Base-by-base conservation (phyloP, 257 asterid species). In the Solanum neorickii region DNA sequence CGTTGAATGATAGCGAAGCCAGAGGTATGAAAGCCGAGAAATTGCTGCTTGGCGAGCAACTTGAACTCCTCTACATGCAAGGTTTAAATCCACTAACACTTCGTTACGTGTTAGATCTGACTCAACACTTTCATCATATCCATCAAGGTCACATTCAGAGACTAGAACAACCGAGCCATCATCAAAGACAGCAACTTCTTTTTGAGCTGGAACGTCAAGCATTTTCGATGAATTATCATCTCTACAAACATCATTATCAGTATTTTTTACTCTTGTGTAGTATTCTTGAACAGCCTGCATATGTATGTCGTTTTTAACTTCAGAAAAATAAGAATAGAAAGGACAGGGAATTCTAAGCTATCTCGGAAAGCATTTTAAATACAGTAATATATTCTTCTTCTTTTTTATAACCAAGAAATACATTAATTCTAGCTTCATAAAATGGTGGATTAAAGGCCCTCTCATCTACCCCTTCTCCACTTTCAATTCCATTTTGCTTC, bases 101-200 rank as follows among this genome's bases (percentile, higher is more conserved):
- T 84, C 90, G 82, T 86, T 87, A 29, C 89, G 89, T 14, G 47
- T 82, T 82, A 39, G n/a, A 29, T 83, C 86, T 21, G 87, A 87
- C 66, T 88, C 94, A 1, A 27, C 85, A 76, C 83, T 89, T 89
- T 95, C 98, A 39, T 92, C 94, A 11, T 95, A 96, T 31, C 99
- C 98, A 80, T 96, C 98, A 29, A 96, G 98, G 92, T 96, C 98
- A 4, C 94, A 93, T 41, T 96, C 95, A 5, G 98, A 93, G 14
- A 95, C 90, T 52, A 96, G 78, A 83, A 96, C 99, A 88, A 93
- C 85, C 1, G 98, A 96, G 80, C 87, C 92, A 42, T 94, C 97
- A 20, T 96, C 99, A 83, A 93, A 91, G 77, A 92, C 93, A 56
- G 93, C 93, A 59, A 49, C 29, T 25, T 87, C 93, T 5, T 16